Conservation (phyloP, 2,329 filamentous ascomycete species). For the Phaeosphaeriaceae sp. region DNA sequence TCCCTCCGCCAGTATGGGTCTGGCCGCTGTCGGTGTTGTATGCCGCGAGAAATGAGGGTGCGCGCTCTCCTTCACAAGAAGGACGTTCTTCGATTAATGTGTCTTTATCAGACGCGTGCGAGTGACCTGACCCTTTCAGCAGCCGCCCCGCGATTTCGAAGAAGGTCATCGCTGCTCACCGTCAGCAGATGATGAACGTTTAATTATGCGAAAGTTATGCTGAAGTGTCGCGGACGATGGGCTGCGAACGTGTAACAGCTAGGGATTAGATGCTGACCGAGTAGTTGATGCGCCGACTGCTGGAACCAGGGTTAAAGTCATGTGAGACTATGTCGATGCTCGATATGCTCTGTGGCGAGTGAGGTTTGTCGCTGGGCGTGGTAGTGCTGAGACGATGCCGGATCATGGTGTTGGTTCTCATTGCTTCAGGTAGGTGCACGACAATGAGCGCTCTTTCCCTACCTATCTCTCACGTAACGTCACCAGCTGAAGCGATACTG, state of each 20-base stretch:
- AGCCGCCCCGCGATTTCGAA: slow-evolving; percentile 41
- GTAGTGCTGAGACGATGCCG: slow-evolving; percentile 17
- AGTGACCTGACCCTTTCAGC: slow-evolving; percentile 45
- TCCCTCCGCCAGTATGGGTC: slow-evolving; percentile 27
- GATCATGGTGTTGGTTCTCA: slow-evolving; percentile 8
- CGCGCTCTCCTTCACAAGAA: slow-evolving; percentile 25
- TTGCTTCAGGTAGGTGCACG: slow-evolving; percentile 15
- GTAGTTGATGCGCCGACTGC: slow-evolving; percentile 45
- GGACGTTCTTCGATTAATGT: slow-evolving; percentile 19
- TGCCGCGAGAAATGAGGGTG: slow-evolving; percentile 16
- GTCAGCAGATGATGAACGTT: slow-evolving; percentile 21
- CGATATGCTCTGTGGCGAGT: slow-evolving; percentile 40
- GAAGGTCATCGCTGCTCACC: slow-evolving; percentile 39
- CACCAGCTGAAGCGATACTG: neutral
- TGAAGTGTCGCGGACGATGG: slow-evolving; percentile 25
- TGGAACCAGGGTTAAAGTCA: slow-evolving; percentile 47
- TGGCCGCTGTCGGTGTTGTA: slow-evolving; percentile 19
- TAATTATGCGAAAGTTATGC: slow-evolving; percentile 7
- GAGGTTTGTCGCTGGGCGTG: slow-evolving; percentile 35
- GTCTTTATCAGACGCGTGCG: slow-evolving; percentile 32
- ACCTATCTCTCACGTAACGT: neutral
- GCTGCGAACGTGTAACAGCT: slow-evolving; percentile 30
- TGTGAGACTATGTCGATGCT: slow-evolving; percentile 50
- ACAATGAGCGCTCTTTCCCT: slow-evolving; percentile 12
- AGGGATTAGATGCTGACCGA: slow-evolving; percentile 39